Evolutionary conservation across 176 grass and related monocot species (phyloP), one percentile per base, ranked within the genome.

Genomic region (Metroxylon sagu): DNA sequence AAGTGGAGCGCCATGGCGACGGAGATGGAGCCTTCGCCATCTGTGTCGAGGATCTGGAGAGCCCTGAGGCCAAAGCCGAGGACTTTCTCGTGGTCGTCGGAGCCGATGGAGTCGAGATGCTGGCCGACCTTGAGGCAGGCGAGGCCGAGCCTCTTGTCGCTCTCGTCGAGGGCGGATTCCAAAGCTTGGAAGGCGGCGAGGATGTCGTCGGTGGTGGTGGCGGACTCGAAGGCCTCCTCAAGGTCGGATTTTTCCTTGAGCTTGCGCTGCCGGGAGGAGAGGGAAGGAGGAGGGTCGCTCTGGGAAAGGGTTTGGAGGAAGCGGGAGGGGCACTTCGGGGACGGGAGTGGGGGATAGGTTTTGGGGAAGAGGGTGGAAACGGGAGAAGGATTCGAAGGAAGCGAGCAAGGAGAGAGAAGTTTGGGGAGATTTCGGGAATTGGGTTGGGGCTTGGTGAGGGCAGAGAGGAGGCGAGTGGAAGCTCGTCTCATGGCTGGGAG

Each of bases 91-190:
- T 83, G 50, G 7, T 91, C 62, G 3, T 58, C 62, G 28, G 66
- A 61, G 68, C 65, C 81, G 1, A 78, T 82, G 1, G 84, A 65
- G 1, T 97, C 92, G 28, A 97, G 83, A 62, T 91, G 87, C 79
- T 97, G 92, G 26, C 92, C 92, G 35, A 97, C 87, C 81, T 97
- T 97, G 53, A 97, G 65, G 78, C 92, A 97, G 61, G 92, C 92
- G 25, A 97, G 80, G 4, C 80, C 87, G n/a, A 97, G 92, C 53
- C 71, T 75, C 56, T 48, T 64, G 78, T 91, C 81, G 57, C 54
- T 50, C n/a, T 87, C 68, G 10, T 82, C 65, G 16, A 97, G 62
- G 35, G 66, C 29, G 18, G 59, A 26, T 65, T 97, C 81, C 14
- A 97, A 68, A 62, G 77, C 65, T 30, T 74, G 63, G 75, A 97